Conservation (phyloP, 805 yeast genomes). For the Vanderwaltozyma tropicalis region DNA sequence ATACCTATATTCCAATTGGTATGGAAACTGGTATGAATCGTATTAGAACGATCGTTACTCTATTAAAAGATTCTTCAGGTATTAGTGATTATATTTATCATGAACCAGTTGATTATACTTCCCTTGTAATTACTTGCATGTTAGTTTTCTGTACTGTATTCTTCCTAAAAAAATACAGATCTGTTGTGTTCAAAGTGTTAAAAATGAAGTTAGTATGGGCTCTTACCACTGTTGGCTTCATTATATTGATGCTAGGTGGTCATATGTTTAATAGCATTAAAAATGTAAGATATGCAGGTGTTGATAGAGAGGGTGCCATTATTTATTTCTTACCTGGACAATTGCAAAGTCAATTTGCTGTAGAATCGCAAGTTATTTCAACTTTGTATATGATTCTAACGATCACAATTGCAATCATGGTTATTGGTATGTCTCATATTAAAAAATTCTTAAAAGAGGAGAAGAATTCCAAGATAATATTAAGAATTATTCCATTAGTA, state of each 20-base stretch:
- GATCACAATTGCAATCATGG: conserved; percentile 45
- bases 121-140: conserved; percentile 26
- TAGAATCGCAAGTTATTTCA: conserved; percentile 81
- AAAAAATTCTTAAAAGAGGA: conserved; percentile 21
- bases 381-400: conserved; percentile 63
- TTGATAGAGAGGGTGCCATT: conserved; percentile 31
- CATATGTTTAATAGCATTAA: conserved; percentile 91
- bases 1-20: conserved; percentile 26
- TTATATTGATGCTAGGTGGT: conserved; percentile 72
- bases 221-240: conserved; percentile 44
- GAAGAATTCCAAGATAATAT: conserved; percentile 27
- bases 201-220: conserved; percentile 63
- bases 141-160: conserved; percentile 30
- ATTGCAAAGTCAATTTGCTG: conserved; percentile 69
- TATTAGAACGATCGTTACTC: conserved; percentile 23
- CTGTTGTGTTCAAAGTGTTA: conserved; percentile 32
- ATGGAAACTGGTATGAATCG: conserved; percentile 29
- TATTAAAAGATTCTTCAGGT: conserved; percentile 16
- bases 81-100: conserved; percentile 24
- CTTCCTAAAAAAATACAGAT: conserved; percentile 25
- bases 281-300: conserved; percentile 45
- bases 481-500: conserved; percentile 38
- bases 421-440: conserved; percentile 42
- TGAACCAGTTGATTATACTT: conserved; percentile 32
- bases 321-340: conserved; percentile 50